Evolutionary conservation across 2,329 filamentous ascomycete genomes (phyloP), one percentile per base, ranked within the genome.

Genomic region (Penicillium sp.): DNA sequence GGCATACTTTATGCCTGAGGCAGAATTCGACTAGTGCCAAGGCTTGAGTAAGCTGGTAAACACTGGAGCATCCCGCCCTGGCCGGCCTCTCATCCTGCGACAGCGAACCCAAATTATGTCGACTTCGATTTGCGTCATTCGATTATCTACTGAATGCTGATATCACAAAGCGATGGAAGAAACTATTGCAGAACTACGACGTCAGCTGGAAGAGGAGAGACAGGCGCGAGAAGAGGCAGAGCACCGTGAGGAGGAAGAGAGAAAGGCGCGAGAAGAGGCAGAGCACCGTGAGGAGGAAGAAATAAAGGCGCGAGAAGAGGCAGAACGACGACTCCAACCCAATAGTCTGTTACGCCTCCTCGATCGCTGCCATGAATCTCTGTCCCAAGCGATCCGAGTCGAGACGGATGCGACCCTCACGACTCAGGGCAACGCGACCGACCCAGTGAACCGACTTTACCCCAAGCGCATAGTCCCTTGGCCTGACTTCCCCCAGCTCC

Each of bases 401-500:
- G 34, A 52, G 44, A 50, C 45, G 8, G 38, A 50, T 42, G 27
- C 42, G 32, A 47, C 50, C 11, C 38, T 55, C 17, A 56, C 48
- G 12, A 57, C 45, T 8, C 42, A 55, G 38, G 54, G 50, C 9
- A 31, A 46, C n/a, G 37, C 39, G 32, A 56, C 48, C 7, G 33
- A 39, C 32, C 41, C 25, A 31, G 41, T 43, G 6, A 43, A 43
- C 30, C 32, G 36, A 37, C 35, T 39, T 8, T 43, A 31, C 25
- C 41, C 52, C 27, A 45, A 46, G 29, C 38, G 27, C 3, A 50
- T 57, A 8, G 23, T 50, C 16, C 47, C 45, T 39, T 57, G 44
- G 52, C 26, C 28, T 47, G 38, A 49, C n/a, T 56, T 56, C 16
- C 51, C 54, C 12, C n/a, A 44, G 14, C 36, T 52, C 11, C 45